A percentile compares a stretch with the other conserved stretches of the same genome.
Evolutionary conservation across 495 filamentous ascomycete species (phyloP).

Genomic region (Talaromyces nanjingensis): DNA sequence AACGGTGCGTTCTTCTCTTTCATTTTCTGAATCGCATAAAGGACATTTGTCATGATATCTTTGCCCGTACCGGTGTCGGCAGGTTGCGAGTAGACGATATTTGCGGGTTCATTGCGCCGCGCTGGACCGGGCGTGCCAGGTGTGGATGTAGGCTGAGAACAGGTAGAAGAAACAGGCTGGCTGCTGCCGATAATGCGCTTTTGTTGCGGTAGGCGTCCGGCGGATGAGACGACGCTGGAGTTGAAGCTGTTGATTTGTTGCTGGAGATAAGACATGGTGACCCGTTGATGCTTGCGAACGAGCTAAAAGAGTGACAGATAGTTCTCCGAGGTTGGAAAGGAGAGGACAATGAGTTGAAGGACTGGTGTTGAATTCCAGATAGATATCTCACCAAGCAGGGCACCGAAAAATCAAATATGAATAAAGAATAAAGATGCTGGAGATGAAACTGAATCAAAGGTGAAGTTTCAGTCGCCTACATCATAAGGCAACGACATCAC

Average conservation of each 20-base stretch:
- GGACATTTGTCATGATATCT: conserved; percentile 76
- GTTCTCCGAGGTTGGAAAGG: background rate
- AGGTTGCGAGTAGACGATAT: conserved; percentile 71
- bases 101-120: conserved; percentile 51
- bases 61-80: conserved; percentile 67
- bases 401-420: background rate
- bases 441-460: background rate
- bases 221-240: conserved; percentile 38
- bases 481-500: background rate
- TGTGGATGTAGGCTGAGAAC: conserved; percentile 32
- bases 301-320: background rate
- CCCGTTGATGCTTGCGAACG: background rate
- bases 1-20: conserved; percentile 68
- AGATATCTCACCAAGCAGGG: background rate
- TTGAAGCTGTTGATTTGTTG: conserved; percentile 43
- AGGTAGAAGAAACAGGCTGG: conserved; percentile 15
- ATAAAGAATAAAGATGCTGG: background rate
- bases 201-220: conserved; percentile 36
- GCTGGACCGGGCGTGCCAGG: conserved; percentile 21
- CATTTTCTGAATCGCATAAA: conserved; percentile 77
- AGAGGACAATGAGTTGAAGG: background rate
- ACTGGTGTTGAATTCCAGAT: background rate
- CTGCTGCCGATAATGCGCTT: conserved; percentile 30
- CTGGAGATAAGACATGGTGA: conserved; percentile 39
- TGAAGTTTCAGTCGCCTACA: background rate